Percentiles rank a stretch among this genome's conserved stretches.
Evolutionary conservation across 768 basidiomycete genomes (phyloP).

Genomic region (Rhodocollybia butyracea): DNA sequence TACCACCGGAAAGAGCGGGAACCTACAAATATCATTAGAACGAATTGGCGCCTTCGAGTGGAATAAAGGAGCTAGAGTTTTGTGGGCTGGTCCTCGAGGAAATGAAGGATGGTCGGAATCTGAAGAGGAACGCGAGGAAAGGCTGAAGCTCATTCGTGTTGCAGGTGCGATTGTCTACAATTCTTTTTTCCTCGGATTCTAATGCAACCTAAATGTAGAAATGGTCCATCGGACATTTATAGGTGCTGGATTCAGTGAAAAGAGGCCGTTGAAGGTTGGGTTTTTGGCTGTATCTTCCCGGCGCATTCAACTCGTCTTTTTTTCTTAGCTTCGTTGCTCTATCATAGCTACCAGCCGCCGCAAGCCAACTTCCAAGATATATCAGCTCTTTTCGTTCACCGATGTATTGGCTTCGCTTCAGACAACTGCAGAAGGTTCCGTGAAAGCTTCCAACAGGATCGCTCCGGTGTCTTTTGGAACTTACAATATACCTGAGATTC

Average conservation of each 20-base stretch:
- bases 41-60: slow-evolving; percentile 6
- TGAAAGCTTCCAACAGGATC: slow-evolving; percentile 1
- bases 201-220: slow-evolving; percentile 29
- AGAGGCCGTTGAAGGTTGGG: slow-evolving; percentile 48
- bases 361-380: slow-evolving; percentile 22
- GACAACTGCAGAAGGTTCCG: neutral
- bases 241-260: slow-evolving; percentile 40
- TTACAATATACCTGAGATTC: slow-evolving; percentile 52
- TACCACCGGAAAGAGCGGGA: neutral
- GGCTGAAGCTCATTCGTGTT: slow-evolving; percentile 2
- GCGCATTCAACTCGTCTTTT: too few species aligned
- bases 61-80: slow-evolving; percentile 1
- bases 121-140: slow-evolving; percentile 1
- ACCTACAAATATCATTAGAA: neutral
- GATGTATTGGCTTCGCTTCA: slow-evolving; percentile 27
- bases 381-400: slow-evolving; percentile 33
- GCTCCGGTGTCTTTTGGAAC: slow-evolving; percentile 46
- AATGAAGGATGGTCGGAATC: slow-evolving; percentile 4
- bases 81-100: slow-evolving; percentile 6
- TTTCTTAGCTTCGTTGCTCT: slow-evolving; percentile 43
- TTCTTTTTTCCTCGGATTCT: neutral
- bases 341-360: slow-evolving; percentile 47
- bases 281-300: neutral
- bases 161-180: neutral
- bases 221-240: slow-evolving; percentile 39